Evolutionary conservation across 75 land plant genomes (phyloP).

Genomic region (Pinus albicaulis): DNA sequence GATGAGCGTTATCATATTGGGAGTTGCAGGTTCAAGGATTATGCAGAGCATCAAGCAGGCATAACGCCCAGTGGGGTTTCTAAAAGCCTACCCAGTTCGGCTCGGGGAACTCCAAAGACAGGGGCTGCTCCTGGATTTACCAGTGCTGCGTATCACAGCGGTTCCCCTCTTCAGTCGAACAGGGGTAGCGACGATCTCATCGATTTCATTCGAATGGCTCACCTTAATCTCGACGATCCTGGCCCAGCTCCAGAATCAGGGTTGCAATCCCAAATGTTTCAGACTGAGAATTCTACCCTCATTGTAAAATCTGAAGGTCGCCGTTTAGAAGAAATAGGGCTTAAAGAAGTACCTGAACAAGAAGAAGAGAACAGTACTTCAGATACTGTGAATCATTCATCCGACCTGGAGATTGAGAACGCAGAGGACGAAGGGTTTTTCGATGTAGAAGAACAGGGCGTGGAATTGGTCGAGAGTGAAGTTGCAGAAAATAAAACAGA

Average conservation of each 20-base stretch:
- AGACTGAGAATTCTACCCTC: slow-evolving; percentile 52
- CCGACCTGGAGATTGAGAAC: not conserved
- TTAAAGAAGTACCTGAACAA: slow-evolving; percentile 44
- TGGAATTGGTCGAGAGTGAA: slow-evolving; percentile 6
- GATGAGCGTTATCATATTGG: slow-evolving; percentile 28
- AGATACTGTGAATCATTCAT: slow-evolving; percentile 7
- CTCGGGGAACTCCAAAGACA: slow-evolving; percentile 39
- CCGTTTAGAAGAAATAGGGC: slow-evolving; percentile 52
- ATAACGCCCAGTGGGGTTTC: slow-evolving; percentile 43
- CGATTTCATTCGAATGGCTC: slow-evolving; percentile 24
- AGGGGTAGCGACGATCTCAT: slow-evolving; percentile 10
- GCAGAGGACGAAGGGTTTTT: slow-evolving; percentile 37
- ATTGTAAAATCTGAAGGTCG: slow-evolving; percentile 30
- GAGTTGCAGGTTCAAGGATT: slow-evolving; percentile 14
- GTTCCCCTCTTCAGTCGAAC: slow-evolving; percentile 18
- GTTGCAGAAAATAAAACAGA: not conserved
- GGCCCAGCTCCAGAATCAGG: not conserved
- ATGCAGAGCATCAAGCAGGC: slow-evolving; percentile 7
- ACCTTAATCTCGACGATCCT: slow-evolving; percentile 29
- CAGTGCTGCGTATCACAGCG: not conserved
- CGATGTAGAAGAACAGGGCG: slow-evolving; percentile 15
- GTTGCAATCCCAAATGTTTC: not conserved
- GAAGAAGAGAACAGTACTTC: not conserved
- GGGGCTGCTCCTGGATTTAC: not conserved
- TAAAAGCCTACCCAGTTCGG: slow-evolving; percentile 65